Base-by-base conservation (phyloP, 352 stramenopile genomes). In the Phytophthora idaei region DNA sequence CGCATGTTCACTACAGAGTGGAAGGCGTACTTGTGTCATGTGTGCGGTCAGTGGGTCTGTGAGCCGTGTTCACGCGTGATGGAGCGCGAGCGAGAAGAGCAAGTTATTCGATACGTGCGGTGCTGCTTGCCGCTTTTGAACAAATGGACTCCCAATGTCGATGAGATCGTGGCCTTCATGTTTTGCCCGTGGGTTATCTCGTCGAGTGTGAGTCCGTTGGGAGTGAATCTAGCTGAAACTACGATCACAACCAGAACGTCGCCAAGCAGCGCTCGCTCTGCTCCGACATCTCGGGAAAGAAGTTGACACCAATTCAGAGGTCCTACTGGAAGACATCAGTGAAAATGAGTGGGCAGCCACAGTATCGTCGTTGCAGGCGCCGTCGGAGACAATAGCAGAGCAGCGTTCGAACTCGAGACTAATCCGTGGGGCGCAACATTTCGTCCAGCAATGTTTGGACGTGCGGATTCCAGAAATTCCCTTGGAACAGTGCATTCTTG, bases 381-480 rank as follows among this genome's bases (percentile, higher is more conserved):
- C 21, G 21, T 21, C 21, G 21, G 21, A 21, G 21, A 21, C 21
- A 21, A 21, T 21, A 21, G 21, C 21, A 21, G 21, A 21, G 21
- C 21, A 21, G 21, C 21, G 21, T 21, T 21, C 21, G 21, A 21
- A 21, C 21, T 21, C 21, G 21, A 21, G 21, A 21, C 21, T 21
- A 21, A 69, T 53, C 45, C 55, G 61, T 14, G 55, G 56, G 0
- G 72, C 65, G 3, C 76, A 85, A 42, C 52, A 77, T 34, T 70
- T 89, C 36, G 75, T 85, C 10, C 77, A 89, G 50, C 77, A 87
- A 47, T 89, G 80, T 39, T 76, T 87, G 28, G 78, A 89, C 36
- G 73, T 87, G 17, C 56, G 67, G 0, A 61, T 89, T 12, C 37
- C 64, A 0, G 78, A 89, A 45, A 46, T 81, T 5, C 65, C 73